phyloP scores from a whole-genome alignment of 371 early-diverging fungal genomes.

The Funneliformis caledonium region DNA sequence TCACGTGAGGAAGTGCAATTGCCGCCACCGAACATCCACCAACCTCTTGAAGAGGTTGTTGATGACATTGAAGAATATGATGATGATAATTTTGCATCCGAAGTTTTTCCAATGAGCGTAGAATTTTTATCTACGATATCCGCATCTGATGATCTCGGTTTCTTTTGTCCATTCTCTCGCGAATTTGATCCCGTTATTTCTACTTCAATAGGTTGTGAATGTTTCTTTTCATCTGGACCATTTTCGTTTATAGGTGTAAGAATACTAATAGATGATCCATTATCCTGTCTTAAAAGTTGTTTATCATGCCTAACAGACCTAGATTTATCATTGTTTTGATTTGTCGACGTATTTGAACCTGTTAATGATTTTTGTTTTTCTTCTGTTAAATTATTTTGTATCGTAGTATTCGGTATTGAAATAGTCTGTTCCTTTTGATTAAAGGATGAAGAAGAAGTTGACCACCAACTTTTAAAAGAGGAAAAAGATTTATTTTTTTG shows the following conservation, averaged over 20 bases:
- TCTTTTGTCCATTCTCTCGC: background rate
- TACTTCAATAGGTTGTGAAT: too few relatives aligned
- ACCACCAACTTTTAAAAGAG: slow-evolving; percentile 7
- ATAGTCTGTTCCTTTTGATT: background rate
- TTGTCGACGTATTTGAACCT: too few relatives aligned
- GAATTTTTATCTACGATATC: background rate
- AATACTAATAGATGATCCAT: background rate
- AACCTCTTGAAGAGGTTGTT: background rate
- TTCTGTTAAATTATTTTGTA: background rate
- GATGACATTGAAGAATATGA: background rate
- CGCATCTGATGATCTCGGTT: background rate
- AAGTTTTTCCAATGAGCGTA: background rate
- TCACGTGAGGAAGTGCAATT: background rate
- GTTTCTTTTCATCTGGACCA: background rate
- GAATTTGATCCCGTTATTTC: background rate
- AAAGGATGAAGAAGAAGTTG: background rate
- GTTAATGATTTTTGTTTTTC: background rate
- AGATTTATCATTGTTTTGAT: background rate
- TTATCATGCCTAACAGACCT: background rate
- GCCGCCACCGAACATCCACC: background rate
- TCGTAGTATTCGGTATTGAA: background rate
- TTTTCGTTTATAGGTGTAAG: background rate
- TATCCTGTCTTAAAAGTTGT: background rate
- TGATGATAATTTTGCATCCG: background rate
- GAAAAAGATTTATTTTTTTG: background rate